Base-by-base conservation (phyloP, 306 rosid species). In the Castanea sativa region DNA sequence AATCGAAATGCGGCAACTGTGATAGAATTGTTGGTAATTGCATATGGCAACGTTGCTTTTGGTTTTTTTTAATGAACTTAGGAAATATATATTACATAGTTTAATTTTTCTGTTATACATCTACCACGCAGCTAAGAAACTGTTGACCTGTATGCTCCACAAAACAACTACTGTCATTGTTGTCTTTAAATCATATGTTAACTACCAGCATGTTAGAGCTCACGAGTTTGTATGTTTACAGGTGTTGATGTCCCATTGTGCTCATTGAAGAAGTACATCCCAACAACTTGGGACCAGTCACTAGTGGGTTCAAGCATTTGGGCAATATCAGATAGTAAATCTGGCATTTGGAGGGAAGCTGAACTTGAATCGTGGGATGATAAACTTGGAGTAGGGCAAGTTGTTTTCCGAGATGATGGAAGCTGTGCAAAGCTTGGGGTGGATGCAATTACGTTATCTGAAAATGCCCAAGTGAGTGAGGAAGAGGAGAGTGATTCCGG, bases 341-440 rank as follows among this genome's bases (percentile, higher is more conserved):
- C 81, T 63, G 92, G 92, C 70, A 82, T 91, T 69, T 95, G 98
- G 98, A 92, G 88, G 81, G 95, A 86, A 85, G 99, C 98, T 27
- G 98, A 91, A 78, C 98, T 95, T 30, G 94, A 89, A 80, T 91
- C 95, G 13, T 95, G 97, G 98, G 96, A 95, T 13, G 92, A 88
- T 78, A 58, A 79, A 10, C 83, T 64, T 73, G 89, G 90, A 68
- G 80, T 77, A 78, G 99, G 92, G 61, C 91, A 83, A 82, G 96
- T 91, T 71, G 98, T 91, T 86, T 95, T 92, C 80, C 88, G 92
- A 77, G 93, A 86, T n/a, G 86, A 93, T 79, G 97, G 98, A 73
- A 90, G 89, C 86, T 90, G 91, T 70, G 79, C 76, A 86, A 89
- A 88, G 81, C 85, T 92, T 45, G 86, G 95, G 52, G 85, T 78